Conservation (phyloP, 1,284 basidiomycete species). For the Golubevia pallescens region DNA sequence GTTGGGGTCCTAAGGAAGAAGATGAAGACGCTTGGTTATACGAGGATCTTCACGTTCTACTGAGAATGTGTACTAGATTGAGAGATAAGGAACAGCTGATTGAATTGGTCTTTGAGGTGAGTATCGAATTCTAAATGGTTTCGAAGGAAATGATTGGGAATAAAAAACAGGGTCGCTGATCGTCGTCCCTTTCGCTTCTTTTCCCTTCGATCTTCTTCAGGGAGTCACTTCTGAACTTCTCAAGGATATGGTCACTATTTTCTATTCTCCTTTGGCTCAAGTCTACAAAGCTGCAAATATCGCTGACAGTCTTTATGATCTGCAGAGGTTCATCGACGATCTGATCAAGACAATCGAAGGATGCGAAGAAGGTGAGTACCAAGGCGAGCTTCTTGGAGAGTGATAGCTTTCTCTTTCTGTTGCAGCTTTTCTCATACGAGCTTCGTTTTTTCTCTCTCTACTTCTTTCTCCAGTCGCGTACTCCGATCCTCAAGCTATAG, state of each 20-base stretch:
- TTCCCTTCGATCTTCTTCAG: slow-evolving; percentile 65
- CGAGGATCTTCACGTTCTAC: slow-evolving; percentile 57
- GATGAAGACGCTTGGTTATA: slow-evolving; percentile 62
- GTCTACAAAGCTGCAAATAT: slow-evolving; percentile 98
- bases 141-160: too few species aligned
- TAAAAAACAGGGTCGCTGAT: too few species aligned
- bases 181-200: too few species aligned
- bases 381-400: too few species aligned
- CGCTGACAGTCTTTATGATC: slow-evolving; percentile 85
- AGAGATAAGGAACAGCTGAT: slow-evolving; percentile 91
- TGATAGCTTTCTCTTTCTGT: too few species aligned
- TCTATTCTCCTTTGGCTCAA: slow-evolving; percentile 95
- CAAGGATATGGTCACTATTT: slow-evolving; percentile 99
- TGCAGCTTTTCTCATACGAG: too few species aligned
- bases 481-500: slow-evolving; percentile 82
- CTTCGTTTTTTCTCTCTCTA: too few species aligned
- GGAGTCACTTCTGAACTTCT: slow-evolving; percentile 91
- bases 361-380: slow-evolving; percentile 79
- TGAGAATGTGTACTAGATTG: slow-evolving; percentile 68
- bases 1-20: background rate
- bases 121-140: too few species aligned
- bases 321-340: slow-evolving; percentile 95
- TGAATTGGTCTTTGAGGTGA: slow-evolving; percentile 89
- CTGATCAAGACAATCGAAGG: slow-evolving; percentile 92
- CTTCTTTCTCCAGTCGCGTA: too few species aligned